phyloP scores from a whole-genome alignment of 805 yeast species.

The Nakazawaea peltata region DNA sequence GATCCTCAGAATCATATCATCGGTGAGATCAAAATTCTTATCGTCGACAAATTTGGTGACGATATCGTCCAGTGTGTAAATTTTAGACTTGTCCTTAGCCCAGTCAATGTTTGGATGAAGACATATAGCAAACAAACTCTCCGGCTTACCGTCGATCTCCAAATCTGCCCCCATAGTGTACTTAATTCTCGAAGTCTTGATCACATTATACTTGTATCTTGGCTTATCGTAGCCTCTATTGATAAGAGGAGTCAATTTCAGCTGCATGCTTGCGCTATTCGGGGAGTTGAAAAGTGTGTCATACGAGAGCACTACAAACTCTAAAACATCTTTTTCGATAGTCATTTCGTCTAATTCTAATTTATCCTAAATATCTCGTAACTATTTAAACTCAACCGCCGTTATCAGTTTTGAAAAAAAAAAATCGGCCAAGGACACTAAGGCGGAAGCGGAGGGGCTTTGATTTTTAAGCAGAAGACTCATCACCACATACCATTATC shows the following conservation, averaged over 20 bases:
- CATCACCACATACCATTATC: conserved; percentile 13
- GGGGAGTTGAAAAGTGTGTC: conserved; percentile 2
- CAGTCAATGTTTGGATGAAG: conserved; percentile 17
- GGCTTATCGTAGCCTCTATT: conserved; percentile 46
- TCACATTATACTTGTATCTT: conserved; percentile 31
- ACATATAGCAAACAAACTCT: conserved; percentile 16
- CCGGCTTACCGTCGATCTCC: conserved; percentile 14
- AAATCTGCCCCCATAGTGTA: conserved; percentile 19
- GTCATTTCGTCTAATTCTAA: background rate
- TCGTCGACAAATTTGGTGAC: conserved; percentile 7
- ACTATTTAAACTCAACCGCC: no score
- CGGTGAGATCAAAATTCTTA: conserved; percentile 13
- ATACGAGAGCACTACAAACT: conserved; percentile 6
- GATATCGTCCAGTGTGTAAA: conserved; percentile 10
- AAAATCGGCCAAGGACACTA: no score
- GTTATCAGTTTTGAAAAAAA: no score
- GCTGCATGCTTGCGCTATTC: conserved; percentile 12
- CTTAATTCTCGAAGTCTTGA: conserved; percentile 34
- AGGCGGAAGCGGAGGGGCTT: no score
- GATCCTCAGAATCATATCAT: conserved; percentile 13
- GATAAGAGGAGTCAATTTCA: conserved; percentile 23
- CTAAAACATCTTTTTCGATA: background rate
- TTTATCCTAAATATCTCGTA: no score
- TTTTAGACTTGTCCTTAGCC: background rate
- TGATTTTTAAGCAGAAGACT: no score